Evolutionary conservation across 768 basidiomycete species (phyloP), one percentile per base, ranked within the genome.

Genomic region (Leccinum disarticulatum): DNA sequence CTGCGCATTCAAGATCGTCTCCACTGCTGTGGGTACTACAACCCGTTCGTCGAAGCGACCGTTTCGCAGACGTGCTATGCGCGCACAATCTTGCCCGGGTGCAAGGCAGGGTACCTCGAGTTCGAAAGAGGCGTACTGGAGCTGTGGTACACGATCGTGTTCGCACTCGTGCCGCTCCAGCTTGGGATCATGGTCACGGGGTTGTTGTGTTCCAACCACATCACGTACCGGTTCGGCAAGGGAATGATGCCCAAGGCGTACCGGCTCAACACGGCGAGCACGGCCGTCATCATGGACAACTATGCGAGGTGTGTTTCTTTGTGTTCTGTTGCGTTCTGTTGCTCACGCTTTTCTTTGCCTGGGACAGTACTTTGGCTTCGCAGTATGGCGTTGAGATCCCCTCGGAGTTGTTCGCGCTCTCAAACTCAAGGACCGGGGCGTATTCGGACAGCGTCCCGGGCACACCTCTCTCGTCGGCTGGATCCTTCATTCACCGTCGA

Each of bases 181-280:
- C 72, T 93, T 51, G 68, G 67, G 22, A 77, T 87, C 70, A 91
- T 91, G 66, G 60, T 89, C 61, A 77, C 79, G 1, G 85, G 79
- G 14, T 73, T 93, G 56, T 72, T 93, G 53, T 93, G 88, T 71
- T 86, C 86, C 25, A 92, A 91, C 73, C 91, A 93, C 64, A 85
- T 93, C 70, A 93, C 90, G 22, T 92, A 91, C 70, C 81, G 91
- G 54, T 93, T 93, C 71, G 90, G 90, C 10, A 93, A 92, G 77
- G 91, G 91, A 60, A 86, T 92, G 85, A 91, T 88, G 81, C 91
- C 90, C 46, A 89, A 90, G 78, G 84, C 87, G 14, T 93, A 93
- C 73, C 79, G 90, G 36, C 78, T 93, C 49, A 86, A 85, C 74
- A 76, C 83, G 79, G 81, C 80, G 59, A 86, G 83, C 60, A 89